Evolutionary conservation across 2,329 filamentous ascomycete species (phyloP).

Genomic region (Colletotrichum gloeosporioides): DNA sequence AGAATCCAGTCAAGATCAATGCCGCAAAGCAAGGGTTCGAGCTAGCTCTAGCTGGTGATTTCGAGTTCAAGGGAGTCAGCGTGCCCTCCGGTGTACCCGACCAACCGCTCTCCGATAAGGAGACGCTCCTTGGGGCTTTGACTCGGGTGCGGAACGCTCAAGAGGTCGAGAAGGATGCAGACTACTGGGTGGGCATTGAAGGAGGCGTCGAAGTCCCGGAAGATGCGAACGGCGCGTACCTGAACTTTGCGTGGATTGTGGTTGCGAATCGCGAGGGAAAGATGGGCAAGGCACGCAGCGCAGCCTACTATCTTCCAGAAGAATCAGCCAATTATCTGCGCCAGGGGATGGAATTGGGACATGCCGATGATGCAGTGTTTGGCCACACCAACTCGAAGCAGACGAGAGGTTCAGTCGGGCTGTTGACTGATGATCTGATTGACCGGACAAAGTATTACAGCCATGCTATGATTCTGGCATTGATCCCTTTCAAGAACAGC

Average conservation of each 20-base stretch:
- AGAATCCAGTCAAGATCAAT: slow-evolving; percentile 44
- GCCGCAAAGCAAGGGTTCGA: slow-evolving; percentile 41
- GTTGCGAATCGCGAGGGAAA: slow-evolving; percentile 31
- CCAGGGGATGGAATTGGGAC: slow-evolving; percentile 43
- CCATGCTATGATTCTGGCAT: slow-evolving; percentile 43
- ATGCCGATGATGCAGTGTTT: slow-evolving; percentile 44
- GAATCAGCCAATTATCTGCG: slow-evolving; percentile 40
- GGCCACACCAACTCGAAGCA: slow-evolving; percentile 42
- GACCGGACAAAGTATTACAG: slow-evolving; percentile 40
- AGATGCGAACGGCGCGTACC: slow-evolving; percentile 27
- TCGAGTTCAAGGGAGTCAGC: slow-evolving; percentile 31
- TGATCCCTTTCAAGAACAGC: slow-evolving; percentile 45
- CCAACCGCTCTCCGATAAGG: slow-evolving; percentile 42
- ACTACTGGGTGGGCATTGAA: slow-evolving; percentile 47
- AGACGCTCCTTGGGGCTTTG: slow-evolving; percentile 42
- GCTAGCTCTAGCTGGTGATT: slow-evolving; percentile 9
- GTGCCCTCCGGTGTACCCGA: slow-evolving; percentile 43
- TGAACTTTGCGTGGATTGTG: slow-evolving; percentile 47
- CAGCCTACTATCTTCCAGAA: slow-evolving; percentile 40
- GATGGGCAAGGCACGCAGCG: slow-evolving; percentile 42
- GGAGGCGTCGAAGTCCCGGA: slow-evolving; percentile 38
- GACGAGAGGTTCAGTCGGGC: slow-evolving; percentile 42
- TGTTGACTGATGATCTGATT: slow-evolving; percentile 42
- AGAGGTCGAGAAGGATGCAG: slow-evolving; percentile 32
- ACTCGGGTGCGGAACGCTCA: slow-evolving; percentile 40